Base-by-base conservation (phyloP, 768 basidiomycete species). In the Mrakia frigida region DNA sequence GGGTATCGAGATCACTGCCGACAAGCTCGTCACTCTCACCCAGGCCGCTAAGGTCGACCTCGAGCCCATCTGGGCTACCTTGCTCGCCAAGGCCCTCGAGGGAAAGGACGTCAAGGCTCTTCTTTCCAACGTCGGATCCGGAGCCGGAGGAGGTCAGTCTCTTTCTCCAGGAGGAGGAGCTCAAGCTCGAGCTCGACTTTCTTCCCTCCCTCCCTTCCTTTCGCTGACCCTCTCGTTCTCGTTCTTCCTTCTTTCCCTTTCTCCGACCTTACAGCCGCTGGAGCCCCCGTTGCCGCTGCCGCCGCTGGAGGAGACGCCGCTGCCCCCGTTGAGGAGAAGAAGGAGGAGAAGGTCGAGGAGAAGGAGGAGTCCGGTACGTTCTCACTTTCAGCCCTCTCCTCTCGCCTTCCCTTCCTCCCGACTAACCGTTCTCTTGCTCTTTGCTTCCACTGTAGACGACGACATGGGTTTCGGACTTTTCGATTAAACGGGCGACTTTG, bases 61-160 rank as follows among this genome's bases (percentile, higher is more conserved):
- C 77, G 97, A 98, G 85, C 88, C 95, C 76, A 98, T 99, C 87
- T 98, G 97, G 97, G 94, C 94, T 76, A 85, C 91, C 21, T 91
- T 99, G 81, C 92, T 99, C 82, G 92, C 96, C 79, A 98, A 97
- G 85, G 96, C 97, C 50, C 90, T 99, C 73, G 94, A 96, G 86
- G 96, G 95, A 82, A 97, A 96, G 88, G 89, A 98, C 86, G 89
- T 99, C 82, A 98, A 93, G 86, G 94, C 95, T 63, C 88, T 98
- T 73, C 88, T 99, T 79, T 91, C 92, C 79, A 96, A 93, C 87
- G 94, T 99, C 79, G 95, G 96, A 79, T 87, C 92, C 74, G 94
- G 95, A 78, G 94, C 92, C 74, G 94, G 94, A 79, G 94, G 93
- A 78, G 94, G 90, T 75, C 23, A 70, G 75, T 76, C 43, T 1